A percentile compares a stretch with the other conserved stretches of the same genome.
phyloP scores from a whole-genome alignment of 1,284 basidiomycete genomes.

The Leccinum solheimii region DNA sequence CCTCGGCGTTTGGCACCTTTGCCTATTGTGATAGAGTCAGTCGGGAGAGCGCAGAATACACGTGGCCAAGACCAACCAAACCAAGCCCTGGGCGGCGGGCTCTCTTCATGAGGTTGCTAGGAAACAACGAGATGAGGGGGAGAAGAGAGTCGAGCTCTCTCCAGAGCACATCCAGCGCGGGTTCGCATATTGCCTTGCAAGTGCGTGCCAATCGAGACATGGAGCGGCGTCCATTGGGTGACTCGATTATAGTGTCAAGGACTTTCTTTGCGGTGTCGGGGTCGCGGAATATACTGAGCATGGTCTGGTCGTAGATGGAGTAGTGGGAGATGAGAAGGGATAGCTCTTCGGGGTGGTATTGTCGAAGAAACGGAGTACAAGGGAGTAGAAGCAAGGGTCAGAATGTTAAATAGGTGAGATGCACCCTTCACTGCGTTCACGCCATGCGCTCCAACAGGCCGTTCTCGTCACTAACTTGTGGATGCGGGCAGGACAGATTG shows the following conservation, averaged over 20 bases:
- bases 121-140: slow-evolving; percentile 70
- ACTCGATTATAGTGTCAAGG: slow-evolving; percentile 67
- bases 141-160: slow-evolving; percentile 72
- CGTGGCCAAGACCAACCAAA: slow-evolving; percentile 52
- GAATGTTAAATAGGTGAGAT: slow-evolving; percentile 26
- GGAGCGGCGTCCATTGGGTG: slow-evolving; percentile 60
- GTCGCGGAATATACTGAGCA: slow-evolving; percentile 62
- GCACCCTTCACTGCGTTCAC: slow-evolving; percentile 35
- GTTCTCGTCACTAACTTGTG: slow-evolving; percentile 32
- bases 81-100: slow-evolving; percentile 69
- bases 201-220: slow-evolving; percentile 70
- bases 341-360: slow-evolving; percentile 30
- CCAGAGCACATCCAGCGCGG: slow-evolving; percentile 73
- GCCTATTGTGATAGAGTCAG: slow-evolving; percentile 40
- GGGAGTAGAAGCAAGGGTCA: slow-evolving; percentile 41
- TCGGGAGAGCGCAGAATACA: slow-evolving; percentile 11
- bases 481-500: slow-evolving; percentile 33
- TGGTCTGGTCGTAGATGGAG: slow-evolving; percentile 48
- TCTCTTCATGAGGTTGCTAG: slow-evolving; percentile 62
- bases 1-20: slow-evolving; percentile 57
- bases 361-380: slow-evolving; percentile 44
- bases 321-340: slow-evolving; percentile 41
- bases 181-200: slow-evolving; percentile 67
- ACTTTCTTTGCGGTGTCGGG: slow-evolving; percentile 61
- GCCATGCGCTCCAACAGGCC: slow-evolving; percentile 24